A percentile compares a stretch with the other conserved stretches of the same genome.
Evolutionary conservation across 306 rosid species (phyloP).

Genomic region (Inga leiocalycina): DNA sequence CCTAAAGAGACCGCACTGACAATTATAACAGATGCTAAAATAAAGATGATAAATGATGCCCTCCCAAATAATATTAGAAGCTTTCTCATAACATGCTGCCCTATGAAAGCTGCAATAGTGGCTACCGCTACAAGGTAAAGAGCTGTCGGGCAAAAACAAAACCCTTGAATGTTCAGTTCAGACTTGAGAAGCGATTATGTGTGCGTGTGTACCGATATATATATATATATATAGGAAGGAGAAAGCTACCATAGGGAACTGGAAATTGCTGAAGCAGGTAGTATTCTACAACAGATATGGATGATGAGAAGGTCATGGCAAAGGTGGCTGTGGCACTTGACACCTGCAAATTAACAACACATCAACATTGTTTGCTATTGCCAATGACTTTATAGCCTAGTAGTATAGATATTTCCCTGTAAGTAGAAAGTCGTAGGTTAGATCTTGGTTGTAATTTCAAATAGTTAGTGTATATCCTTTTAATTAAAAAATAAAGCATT

Average conservation of each 20-base stretch:
- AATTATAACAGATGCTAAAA: constrained; percentile 57
- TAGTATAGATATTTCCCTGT: no score
- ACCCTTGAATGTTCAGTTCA: constrained; percentile 21
- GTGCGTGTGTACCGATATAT: no score
- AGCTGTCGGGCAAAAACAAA: constrained; percentile 44
- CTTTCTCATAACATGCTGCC: constrained; percentile 63
- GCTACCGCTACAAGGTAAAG: constrained; percentile 60
- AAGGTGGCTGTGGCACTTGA: constrained; percentile 79
- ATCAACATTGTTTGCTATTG: not conserved
- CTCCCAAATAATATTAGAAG: constrained; percentile 52
- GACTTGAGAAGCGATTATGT: not conserved
- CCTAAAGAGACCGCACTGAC: constrained; percentile 67
- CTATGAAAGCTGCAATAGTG: constrained; percentile 51
- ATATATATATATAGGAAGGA: no score
- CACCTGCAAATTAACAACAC: constrained; percentile 46
- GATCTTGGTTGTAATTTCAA: no score
- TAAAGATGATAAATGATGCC: constrained; percentile 69
- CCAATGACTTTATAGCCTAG: no score
- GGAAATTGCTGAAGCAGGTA: constrained; percentile 72
- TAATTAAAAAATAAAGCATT: no score
- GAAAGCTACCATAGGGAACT: constrained; percentile 64
- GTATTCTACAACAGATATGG: constrained; percentile 84
- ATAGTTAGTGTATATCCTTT: no score
- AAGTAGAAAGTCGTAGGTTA: no score
- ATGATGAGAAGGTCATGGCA: constrained; percentile 79